These are phyloP conservation scores for Ambrosia hybrid DNA, from an alignment of 140 eudicot genomes.

Conservation along the genomic window DNA sequence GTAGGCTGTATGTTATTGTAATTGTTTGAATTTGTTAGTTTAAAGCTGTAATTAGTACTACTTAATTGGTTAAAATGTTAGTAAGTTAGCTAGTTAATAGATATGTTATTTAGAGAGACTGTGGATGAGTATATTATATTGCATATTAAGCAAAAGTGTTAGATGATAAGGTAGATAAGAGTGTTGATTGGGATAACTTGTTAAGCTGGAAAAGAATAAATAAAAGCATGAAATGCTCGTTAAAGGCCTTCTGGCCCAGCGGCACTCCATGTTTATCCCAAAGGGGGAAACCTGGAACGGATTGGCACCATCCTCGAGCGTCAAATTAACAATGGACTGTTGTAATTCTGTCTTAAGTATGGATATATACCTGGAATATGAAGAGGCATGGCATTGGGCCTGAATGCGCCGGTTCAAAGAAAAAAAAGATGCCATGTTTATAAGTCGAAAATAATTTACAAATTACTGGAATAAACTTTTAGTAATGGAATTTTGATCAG, in stretches of 20 bases:
- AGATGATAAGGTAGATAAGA: background rate
- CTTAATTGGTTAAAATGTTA: background rate
- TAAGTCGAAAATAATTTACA: background rate
- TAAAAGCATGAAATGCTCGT: background rate
- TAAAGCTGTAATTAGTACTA: conserved; percentile 12
- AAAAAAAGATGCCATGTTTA: background rate
- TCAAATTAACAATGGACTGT: no score
- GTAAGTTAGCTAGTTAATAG: background rate
- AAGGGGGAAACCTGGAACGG: no score
- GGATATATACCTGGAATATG: no score
- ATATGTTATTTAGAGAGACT: background rate
- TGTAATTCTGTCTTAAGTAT: no score
- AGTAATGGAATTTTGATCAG: background rate
- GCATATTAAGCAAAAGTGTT: background rate
- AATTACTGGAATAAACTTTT: background rate
- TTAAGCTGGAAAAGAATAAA: background rate
- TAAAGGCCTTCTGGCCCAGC: no score
- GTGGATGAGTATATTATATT: background rate
- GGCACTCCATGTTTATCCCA: no score
- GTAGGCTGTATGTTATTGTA: conserved; percentile 2
- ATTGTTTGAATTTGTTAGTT: conserved; percentile 4
- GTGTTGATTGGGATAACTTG: conserved; percentile 19
- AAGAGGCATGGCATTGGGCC: no score
- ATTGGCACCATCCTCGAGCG: no score
- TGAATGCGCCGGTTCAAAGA: no score